Evolutionary conservation across 371 early-diverging fungal genomes (phyloP), one percentile per base, ranked within the genome.

Genomic region (Phascolomyces articulosus): DNA sequence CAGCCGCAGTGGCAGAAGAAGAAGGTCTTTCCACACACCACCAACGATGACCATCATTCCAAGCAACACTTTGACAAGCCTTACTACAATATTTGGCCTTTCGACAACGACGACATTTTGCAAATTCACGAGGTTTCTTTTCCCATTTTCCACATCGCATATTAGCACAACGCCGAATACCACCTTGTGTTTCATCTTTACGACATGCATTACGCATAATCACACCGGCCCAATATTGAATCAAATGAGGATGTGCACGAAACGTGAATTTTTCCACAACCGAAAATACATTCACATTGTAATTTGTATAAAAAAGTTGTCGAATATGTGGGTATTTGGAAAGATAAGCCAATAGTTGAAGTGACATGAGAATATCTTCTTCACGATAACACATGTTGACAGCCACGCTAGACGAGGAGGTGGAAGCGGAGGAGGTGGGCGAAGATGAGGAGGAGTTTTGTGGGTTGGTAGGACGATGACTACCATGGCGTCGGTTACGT

Each of bases 291-390:
- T 92, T 90, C n/a, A 72, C 73, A 6, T 72, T 65, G 48, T 87
- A 75, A 34, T 79, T 73, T 24, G 82, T 69, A 75, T 94, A 88
- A 68, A 95, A 80, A 27, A 84, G 63, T 21, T 80, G 79, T 18
- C 93, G 87, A 54, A 93, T 80, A 47, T 85, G 80, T 40, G 91
- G 87, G 76, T 94, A 91, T 75, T 96, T 96, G 51, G 91, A 90
- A n/a, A 95, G 81, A 67, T 93, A 93, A 40, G 95, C 95, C 21
- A 95, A 80, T 26, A 96, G 79, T 76, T 95, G 94, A 59, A 93
- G 79, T 3, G 93, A 88, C 51, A 93, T 80, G 21, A 95, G 82
- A 21, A 95, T 90, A 63, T 96, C 94, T 67, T 93, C 93, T 71
- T 90, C 91, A 38, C 93, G 87, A 58, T 87, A 91, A 70, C 89